Base-by-base conservation (phyloP, 805 yeast genomes). In the Cyberlindnera samutprakarnensis region DNA sequence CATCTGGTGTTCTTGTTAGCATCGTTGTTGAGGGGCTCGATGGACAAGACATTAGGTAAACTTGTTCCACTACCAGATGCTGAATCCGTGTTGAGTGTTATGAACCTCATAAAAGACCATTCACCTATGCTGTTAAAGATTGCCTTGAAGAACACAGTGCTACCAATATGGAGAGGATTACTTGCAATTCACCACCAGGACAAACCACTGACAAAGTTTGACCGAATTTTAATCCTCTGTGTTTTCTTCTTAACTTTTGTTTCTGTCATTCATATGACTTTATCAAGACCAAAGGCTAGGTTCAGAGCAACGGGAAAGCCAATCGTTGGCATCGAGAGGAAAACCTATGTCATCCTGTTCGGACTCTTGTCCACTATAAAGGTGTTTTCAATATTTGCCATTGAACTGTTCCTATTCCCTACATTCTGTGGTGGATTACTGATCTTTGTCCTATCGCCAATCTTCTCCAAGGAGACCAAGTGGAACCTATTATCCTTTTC, bases 371-470 rank as follows among this genome's bases (percentile, higher is more conserved):
- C 79, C 21, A 76, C 94, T 3, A 47, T 77, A 16, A 90, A 88
- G 52, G 94, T 90, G 11, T 72, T 84, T 36, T 46, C 71, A 10
- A 68, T 92, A 17, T 81, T 88, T 49, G 69, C 78, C 5, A 69
- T 85, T 29, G 98, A 92, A 52, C 67, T 87, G 31, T 66, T 82
- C n/a, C 62, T 79, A 6, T 90, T 92, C 61, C 98, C 98, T 2
- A 65, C 82, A 0, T 75, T 75, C 45, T 87, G 96, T 48, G 98
- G 98, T 2, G 56, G 73, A 42, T 68, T 86, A 48, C 54, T 90
- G 18, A 88, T 81, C 44, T 61, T 80, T 37, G 32, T 23, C 3
- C 41, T 78, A 4, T 62, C 78, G 4, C 92, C 94, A 2, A 43
- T 81, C 4, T 46, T 75, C 14, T 12, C 33, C 11, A 18, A 17